phyloP scores from a whole-genome alignment of 306 rosid genomes.

The apple (Malus domestica) region DNA sequence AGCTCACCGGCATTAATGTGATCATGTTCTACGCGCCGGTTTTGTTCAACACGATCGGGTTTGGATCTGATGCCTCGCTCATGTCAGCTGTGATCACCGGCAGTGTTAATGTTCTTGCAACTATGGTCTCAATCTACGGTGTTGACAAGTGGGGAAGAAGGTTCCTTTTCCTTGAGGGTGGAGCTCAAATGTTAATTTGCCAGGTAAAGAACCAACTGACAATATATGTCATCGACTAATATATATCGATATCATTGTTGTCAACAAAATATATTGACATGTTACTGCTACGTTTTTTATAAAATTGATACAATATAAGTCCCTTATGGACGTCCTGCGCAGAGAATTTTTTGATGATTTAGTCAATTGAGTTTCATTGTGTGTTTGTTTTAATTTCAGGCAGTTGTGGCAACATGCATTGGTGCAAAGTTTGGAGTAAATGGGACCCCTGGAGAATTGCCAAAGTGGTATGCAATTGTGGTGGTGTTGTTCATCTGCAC shows the following conservation, averaged over 20 bases:
- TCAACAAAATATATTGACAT: no score
- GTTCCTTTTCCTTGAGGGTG: slow-evolving; percentile 76
- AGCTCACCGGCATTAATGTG: slow-evolving; percentile 80
- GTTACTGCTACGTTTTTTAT: neutral
- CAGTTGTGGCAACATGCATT: slow-evolving; percentile 52
- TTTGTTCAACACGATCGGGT: slow-evolving; percentile 68
- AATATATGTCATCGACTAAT: no score
- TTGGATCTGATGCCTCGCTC: slow-evolving; percentile 52
- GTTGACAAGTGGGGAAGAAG: slow-evolving; percentile 95
- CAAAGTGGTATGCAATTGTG: slow-evolving; percentile 81
- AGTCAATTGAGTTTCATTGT: neutral
- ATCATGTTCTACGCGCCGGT: slow-evolving; percentile 94
- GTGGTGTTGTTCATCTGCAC: slow-evolving; percentile 88
- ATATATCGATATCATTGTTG: no score
- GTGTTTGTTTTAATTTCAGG: slow-evolving; percentile 20
- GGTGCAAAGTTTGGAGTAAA: slow-evolving; percentile 68
- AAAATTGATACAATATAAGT: neutral
- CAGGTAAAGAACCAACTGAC: slow-evolving; percentile 43
- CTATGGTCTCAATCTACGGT: slow-evolving; percentile 65
- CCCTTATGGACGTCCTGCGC: neutral
- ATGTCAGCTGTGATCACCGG: slow-evolving; percentile 97
- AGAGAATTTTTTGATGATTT: neutral
- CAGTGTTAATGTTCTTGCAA: slow-evolving; percentile 56
- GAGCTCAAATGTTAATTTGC: slow-evolving; percentile 69
- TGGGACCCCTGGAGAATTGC: slow-evolving; percentile 61